Conservation (phyloP, 768 basidiomycete species). For the Amanita muscaria region DNA sequence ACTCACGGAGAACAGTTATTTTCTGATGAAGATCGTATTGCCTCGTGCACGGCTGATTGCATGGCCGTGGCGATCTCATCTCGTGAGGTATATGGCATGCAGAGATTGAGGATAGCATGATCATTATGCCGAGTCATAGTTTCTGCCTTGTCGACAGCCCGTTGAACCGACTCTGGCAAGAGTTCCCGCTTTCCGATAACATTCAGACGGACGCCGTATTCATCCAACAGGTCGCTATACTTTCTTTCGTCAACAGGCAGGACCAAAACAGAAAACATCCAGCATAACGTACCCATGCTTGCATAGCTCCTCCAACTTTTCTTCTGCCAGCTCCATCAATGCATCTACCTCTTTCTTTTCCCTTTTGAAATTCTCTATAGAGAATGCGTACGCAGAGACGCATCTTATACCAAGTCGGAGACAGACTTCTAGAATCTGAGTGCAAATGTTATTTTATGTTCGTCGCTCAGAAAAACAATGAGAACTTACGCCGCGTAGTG, state of each 20-base stretch:
- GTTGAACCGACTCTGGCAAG: slow-evolving; percentile 71
- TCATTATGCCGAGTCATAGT: slow-evolving; percentile 65
- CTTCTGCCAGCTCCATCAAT: slow-evolving; percentile 79
- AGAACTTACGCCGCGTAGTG: slow-evolving; percentile 62
- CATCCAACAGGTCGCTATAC: slow-evolving; percentile 65
- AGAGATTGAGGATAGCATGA: slow-evolving; percentile 76
- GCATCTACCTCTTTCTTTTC: slow-evolving; percentile 77
- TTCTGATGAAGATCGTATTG: slow-evolving; percentile 17
- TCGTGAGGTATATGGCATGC: slow-evolving; percentile 85
- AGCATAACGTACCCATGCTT: slow-evolving; percentile 75
- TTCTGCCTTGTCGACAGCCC: slow-evolving; percentile 64
- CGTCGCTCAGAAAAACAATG: too few species aligned
- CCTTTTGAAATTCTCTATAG: slow-evolving; percentile 95
- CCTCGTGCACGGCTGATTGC: slow-evolving; percentile 36
- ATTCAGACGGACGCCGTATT: slow-evolving; percentile 78
- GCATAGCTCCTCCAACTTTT: slow-evolving; percentile 70
- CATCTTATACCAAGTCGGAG: slow-evolving; percentile 69
- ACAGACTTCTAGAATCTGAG: slow-evolving; percentile 82
- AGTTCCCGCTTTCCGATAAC: slow-evolving; percentile 69
- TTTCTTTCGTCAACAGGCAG: background rate
- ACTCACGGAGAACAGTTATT: background rate
- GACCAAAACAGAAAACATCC: background rate
- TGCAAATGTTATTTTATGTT: too few species aligned
- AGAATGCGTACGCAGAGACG: slow-evolving; percentile 95
- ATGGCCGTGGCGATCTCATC: slow-evolving; percentile 89